Percentiles rank a stretch among this genome's conserved stretches.
These are phyloP conservation scores for Magnolia changhungtana DNA, from an alignment of 164 flowering plant genomes.

Conservation along the genomic window DNA sequence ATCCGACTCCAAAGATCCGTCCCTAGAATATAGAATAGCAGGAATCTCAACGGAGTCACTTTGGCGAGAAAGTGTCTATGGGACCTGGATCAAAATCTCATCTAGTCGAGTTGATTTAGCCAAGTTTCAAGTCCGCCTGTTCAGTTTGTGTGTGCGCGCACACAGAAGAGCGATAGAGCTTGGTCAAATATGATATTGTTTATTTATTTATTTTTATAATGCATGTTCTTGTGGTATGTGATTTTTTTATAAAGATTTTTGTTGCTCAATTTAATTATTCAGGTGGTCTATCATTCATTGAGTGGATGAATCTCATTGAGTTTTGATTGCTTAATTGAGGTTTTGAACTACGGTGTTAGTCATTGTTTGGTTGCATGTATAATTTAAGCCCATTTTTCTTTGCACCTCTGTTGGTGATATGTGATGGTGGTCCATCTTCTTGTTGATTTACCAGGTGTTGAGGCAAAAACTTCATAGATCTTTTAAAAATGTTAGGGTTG, in stretches of 20 bases:
- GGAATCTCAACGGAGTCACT: too few relatives aligned
- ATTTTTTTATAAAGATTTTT: background rate
- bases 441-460: constrained; percentile 51
- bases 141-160: too few relatives aligned
- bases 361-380: background rate
- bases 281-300: background rate
- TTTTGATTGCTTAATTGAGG: background rate
- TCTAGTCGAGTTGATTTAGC: too few relatives aligned
- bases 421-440: background rate
- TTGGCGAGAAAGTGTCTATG: too few relatives aligned
- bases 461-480: constrained; percentile 80
- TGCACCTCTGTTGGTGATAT: background rate
- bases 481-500: constrained; percentile 76
- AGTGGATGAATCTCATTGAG: background rate
- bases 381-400: background rate
- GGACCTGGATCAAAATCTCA: too few relatives aligned
- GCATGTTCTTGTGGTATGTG: background rate
- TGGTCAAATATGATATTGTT: too few relatives aligned
- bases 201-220: too few relatives aligned
- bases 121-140: too few relatives aligned
- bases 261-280: background rate
- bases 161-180: too few relatives aligned
- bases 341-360: background rate
- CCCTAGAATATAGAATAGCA: too few relatives aligned
- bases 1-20: too few relatives aligned